Evolutionary conservation across 306 rosid genomes (phyloP).

Genomic region (Ziziphus jujuba): DNA sequence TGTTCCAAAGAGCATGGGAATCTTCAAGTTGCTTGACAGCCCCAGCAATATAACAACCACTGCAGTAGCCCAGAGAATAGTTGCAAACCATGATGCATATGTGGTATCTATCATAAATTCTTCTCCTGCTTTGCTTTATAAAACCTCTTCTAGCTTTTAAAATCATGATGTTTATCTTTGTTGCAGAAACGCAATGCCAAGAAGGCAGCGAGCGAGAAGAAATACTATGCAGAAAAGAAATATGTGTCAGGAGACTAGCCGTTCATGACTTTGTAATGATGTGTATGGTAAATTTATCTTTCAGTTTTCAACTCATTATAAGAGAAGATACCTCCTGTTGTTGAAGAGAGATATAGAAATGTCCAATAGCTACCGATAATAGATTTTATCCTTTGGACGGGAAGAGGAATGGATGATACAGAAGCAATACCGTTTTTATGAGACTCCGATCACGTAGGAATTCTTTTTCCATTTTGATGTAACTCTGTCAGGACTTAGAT

Average conservation of each 20-base stretch:
- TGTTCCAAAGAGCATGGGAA: slow-evolving; percentile 80
- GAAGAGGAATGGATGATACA: slow-evolving; percentile 6
- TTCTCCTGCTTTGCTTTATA: neutral
- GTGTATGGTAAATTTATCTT: slow-evolving; percentile 7
- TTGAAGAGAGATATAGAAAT: slow-evolving; percentile 19
- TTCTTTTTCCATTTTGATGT: slow-evolving; percentile 9
- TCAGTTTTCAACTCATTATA: slow-evolving; percentile 28
- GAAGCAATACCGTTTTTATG: slow-evolving; percentile 4
- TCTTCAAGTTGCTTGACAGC: slow-evolving; percentile 80
- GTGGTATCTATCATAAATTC: slow-evolving; percentile 38
- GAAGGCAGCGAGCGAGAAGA: slow-evolving; percentile 76
- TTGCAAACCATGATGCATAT: slow-evolving; percentile 93
- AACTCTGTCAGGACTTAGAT: slow-evolving; percentile 8
- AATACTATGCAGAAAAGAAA: slow-evolving; percentile 77
- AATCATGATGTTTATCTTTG: slow-evolving; percentile 2
- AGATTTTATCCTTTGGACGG: slow-evolving; percentile 17
- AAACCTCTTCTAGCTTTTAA: neutral
- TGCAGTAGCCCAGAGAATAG: slow-evolving; percentile 82
- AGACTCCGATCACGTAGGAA: neutral
- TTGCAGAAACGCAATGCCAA: slow-evolving; percentile 91
- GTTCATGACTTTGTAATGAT: slow-evolving; percentile 6
- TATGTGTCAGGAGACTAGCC: slow-evolving; percentile 78
- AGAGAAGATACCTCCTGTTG: slow-evolving; percentile 23
- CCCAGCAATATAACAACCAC: slow-evolving; percentile 78
- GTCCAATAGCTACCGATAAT: neutral